These are phyloP conservation scores for Actinidia arguta DNA, from an alignment of 179 eudicot genomes.

Conservation along the genomic window DNA sequence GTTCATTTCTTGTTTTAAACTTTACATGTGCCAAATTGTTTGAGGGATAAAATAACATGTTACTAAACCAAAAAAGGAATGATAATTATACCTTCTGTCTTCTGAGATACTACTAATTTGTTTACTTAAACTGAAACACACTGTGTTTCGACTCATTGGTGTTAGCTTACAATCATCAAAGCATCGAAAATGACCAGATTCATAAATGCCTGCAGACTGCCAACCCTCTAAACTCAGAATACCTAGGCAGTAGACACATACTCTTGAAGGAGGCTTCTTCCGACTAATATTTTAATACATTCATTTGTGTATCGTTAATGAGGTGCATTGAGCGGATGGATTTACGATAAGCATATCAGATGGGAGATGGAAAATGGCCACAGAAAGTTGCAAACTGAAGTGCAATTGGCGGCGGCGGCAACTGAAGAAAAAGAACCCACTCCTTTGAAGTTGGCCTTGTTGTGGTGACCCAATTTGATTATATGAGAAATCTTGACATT, in stretches of 20 bases:
- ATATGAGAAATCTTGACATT: too few relatives aligned
- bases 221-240: neutral
- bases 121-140: too few relatives aligned
- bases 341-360: constrained; percentile 63
- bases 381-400: constrained; percentile 83
- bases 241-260: neutral
- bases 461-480: constrained; percentile 50
- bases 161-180: too few relatives aligned
- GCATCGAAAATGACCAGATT: too few relatives aligned
- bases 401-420: constrained; percentile 79
- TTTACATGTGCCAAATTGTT: too few relatives aligned
- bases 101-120: too few relatives aligned
- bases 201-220: too few relatives aligned
- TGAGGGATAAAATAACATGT: too few relatives aligned
- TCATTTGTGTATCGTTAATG: constrained; percentile 36
- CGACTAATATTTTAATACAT: neutral
- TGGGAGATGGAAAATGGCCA: constrained; percentile 74
- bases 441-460: constrained; percentile 90
- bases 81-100: too few relatives aligned
- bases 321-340: constrained; percentile 67
- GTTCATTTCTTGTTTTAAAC: too few relatives aligned
- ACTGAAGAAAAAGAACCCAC: constrained; percentile 99
- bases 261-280: neutral
- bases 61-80: too few relatives aligned
- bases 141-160: too few relatives aligned